Evolutionary conservation across 768 basidiomycete species (phyloP).

Genomic region (Hysterangium stoloniferum): DNA sequence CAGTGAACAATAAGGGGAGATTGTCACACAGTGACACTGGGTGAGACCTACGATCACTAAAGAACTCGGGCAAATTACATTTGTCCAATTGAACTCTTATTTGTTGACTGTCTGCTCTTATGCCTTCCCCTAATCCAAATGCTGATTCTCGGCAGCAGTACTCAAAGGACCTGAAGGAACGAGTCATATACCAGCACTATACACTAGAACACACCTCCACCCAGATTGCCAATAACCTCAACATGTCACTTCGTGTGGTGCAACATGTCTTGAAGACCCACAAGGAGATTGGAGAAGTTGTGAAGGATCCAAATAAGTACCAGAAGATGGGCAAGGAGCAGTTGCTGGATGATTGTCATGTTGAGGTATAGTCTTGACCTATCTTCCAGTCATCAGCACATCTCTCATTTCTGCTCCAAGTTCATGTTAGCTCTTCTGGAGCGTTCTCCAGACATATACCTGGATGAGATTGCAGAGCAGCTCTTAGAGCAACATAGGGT

Average conservation of each 20-base stretch:
- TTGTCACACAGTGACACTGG: too few species aligned
- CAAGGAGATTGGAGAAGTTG: background rate
- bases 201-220: background rate
- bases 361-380: constrained; percentile 1
- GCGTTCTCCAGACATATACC: background rate
- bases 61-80: too few species aligned
- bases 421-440: background rate
- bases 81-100: too few species aligned
- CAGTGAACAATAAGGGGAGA: too few species aligned
- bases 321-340: background rate
- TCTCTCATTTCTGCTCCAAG: background rate
- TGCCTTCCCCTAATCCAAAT: too few species aligned
- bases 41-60: too few species aligned
- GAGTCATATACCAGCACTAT: background rate
- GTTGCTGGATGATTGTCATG: background rate
- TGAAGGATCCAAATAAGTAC: background rate
- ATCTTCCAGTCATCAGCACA: background rate
- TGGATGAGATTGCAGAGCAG: background rate
- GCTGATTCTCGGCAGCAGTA: too few species aligned
- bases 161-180: too few species aligned
- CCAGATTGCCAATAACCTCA: background rate
- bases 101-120: too few species aligned
- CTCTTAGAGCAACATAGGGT: background rate
- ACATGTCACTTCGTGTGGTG: constrained; percentile 1
- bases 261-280: constrained; percentile 1